Percentiles rank a stretch among this genome's conserved stretches.
Evolutionary conservation across 306 rosid genomes (phyloP).

Genomic region (Cucurbita pepo): DNA sequence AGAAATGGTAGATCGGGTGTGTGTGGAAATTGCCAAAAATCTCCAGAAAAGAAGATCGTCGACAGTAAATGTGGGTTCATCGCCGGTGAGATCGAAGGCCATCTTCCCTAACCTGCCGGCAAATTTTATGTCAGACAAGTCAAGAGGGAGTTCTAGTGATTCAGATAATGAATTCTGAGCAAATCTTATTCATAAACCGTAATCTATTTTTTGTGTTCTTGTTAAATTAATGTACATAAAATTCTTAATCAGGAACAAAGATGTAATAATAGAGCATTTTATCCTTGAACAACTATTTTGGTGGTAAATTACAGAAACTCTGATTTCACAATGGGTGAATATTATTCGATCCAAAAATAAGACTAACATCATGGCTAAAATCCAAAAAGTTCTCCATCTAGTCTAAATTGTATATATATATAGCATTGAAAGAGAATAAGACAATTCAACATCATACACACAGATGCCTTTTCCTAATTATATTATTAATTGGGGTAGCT

Average conservation of each 20-base stretch:
- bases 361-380: not conserved
- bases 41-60: constrained; percentile 40
- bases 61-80: constrained; percentile 15
- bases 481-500: not conserved
- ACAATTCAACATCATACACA: not conserved
- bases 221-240: not conserved
- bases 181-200: not conserved
- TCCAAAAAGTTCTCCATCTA: not conserved
- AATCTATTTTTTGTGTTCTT: not conserved
- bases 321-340: not conserved
- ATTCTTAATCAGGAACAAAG: not conserved
- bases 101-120: constrained; percentile 25
- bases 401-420: not conserved
- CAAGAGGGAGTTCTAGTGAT: constrained; percentile 20
- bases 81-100: constrained; percentile 7
- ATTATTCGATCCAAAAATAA: not conserved
- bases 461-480: not conserved
- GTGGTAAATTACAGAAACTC: not conserved
- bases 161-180: constrained; percentile 18
- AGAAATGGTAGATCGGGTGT: constrained; percentile 73
- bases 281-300: not conserved
- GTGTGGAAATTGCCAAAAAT: constrained; percentile 59
- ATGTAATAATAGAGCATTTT: not conserved
- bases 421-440: not conserved
- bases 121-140: constrained; percentile 30